Evolutionary conservation across 768 basidiomycete genomes (phyloP), one percentile per base, ranked within the genome.

Genomic region (Agrocybe pediades): DNA sequence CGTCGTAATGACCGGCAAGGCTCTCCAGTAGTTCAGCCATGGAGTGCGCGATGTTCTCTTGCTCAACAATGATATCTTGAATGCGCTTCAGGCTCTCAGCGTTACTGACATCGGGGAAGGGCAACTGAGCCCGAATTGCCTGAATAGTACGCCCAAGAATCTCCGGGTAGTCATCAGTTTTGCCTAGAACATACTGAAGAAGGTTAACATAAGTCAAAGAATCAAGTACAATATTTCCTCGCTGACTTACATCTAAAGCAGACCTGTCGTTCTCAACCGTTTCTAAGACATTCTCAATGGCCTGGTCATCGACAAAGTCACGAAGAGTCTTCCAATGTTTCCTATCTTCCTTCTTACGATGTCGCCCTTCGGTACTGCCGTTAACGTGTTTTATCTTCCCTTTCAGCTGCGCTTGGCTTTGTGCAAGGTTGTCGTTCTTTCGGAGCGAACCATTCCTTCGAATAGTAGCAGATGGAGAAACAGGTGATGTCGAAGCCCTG

Each of bases 231-330:
- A 6, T 25, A 39, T 27, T 20, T 29, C 26, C 19, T n/a, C 13
- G 11, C 33, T 40, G 11, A 72, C 85, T 51, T 56, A 90, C 90
- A 53, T 93, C 90, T 30, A 93, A 71, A 25, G 74, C 73, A 56
- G 73, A 76, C 44, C 90, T 74, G 51, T 92, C 88, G 51, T 73
- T 78, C 61, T 94, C 92, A 44, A 93, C 82, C 1, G 75, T 76
- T 49, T 93, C 92, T 42, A 88, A 65, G 17, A 84, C 77, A 56
- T 90, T 87, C 49, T 94, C 92, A 30, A 93, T 85, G 6, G 84
- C 87, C 25, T 84, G 78, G 60, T 94, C 92, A 60, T 92, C 89
- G 29, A 92, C 88, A 67, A 94, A 93, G 65, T 93, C 90, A 27
- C 92, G 81, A 27, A 93, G 64, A 0, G 87, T 89, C 75, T 91